Conservation (phyloP, 495 filamentous ascomycete species). For the Penicillium bialowiezense region DNA sequence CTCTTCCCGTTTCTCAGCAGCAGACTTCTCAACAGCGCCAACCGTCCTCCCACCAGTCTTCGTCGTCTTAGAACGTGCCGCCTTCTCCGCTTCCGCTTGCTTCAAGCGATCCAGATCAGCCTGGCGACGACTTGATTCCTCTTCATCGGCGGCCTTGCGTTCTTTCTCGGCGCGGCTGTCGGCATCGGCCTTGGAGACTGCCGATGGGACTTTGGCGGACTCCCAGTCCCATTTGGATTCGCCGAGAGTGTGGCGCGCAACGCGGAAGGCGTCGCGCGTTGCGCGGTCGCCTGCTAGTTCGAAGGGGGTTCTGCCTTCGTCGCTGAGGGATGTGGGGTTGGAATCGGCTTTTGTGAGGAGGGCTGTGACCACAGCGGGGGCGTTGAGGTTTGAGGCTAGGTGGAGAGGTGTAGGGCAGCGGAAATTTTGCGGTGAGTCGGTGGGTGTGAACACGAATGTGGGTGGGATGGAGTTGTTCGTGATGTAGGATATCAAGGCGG, state of each 20-base stretch:
- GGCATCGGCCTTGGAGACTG: conserved; percentile 65
- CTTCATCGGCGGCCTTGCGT: conserved; percentile 52
- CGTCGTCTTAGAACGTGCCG: conserved; percentile 34
- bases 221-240: conserved; percentile 80
- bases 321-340: conserved; percentile 68
- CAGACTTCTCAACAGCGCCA: conserved; percentile 58
- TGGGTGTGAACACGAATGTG: conserved; percentile 71
- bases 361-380: conserved; percentile 66
- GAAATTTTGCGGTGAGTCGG: conserved; percentile 64
- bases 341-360: conserved; percentile 73
- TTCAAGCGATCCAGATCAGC: conserved; percentile 63
- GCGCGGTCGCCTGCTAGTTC: conserved; percentile 82
- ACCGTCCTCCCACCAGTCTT: conserved; percentile 47
- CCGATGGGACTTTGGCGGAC: conserved; percentile 63
- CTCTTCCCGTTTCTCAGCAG: conserved; percentile 73
- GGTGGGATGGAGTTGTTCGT: conserved; percentile 64
- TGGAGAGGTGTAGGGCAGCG: conserved; percentile 87
- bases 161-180: conserved; percentile 63
- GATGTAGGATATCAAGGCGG: conserved; percentile 82
- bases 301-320: conserved; percentile 71
- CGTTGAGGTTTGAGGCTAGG: conserved; percentile 75
- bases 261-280: conserved; percentile 87
- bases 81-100: conserved; percentile 59
- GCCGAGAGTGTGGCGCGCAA: conserved; percentile 78
- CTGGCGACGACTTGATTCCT: conserved; percentile 58